Conservation (phyloP, 176 grass and related monocot genomes). For the Oropetium thomaeum region DNA sequence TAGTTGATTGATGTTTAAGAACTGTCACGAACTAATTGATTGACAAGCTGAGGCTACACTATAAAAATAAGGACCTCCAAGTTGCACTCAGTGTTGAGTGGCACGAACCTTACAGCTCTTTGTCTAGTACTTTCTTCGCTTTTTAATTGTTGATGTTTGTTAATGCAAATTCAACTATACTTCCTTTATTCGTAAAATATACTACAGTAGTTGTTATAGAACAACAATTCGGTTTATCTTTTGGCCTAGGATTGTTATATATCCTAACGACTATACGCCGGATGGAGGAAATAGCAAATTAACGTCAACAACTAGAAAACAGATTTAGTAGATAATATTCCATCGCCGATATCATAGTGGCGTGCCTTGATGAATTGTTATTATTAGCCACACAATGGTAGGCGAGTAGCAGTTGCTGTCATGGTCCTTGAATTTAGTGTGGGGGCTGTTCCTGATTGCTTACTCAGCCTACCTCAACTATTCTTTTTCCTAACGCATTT, state of each 20-base stretch:
- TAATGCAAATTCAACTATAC: too few species aligned
- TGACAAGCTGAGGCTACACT: neutral
- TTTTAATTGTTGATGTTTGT: too few species aligned
- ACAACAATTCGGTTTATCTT: too few species aligned
- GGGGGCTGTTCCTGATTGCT: conserved; percentile 48
- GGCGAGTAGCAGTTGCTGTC: conserved; percentile 43
- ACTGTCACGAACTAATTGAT: neutral
- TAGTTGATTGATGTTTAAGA: neutral
- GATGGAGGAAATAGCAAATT: too few species aligned
- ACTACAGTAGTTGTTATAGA: too few species aligned
- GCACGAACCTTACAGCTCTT: neutral
- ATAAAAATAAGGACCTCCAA: neutral
- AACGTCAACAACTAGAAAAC: too few species aligned
- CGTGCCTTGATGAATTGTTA: conserved; percentile 27
- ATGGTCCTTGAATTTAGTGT: conserved; percentile 58
- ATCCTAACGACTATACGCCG: too few species aligned
- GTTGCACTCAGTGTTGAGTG: neutral
- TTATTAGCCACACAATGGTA: conserved; percentile 35
- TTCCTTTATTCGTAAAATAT: too few species aligned
- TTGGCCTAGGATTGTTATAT: too few species aligned
- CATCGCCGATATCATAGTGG: conserved; percentile 27
- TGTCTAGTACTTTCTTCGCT: too few species aligned
- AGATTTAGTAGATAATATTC: conserved; percentile 14
- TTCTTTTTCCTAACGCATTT: conserved; percentile 34
- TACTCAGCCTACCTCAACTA: conserved; percentile 38